A percentile compares a stretch with the other conserved stretches of the same genome.
Evolutionary conservation across 306 rosid genomes (phyloP).

Genomic region (Malus sylvestris): DNA sequence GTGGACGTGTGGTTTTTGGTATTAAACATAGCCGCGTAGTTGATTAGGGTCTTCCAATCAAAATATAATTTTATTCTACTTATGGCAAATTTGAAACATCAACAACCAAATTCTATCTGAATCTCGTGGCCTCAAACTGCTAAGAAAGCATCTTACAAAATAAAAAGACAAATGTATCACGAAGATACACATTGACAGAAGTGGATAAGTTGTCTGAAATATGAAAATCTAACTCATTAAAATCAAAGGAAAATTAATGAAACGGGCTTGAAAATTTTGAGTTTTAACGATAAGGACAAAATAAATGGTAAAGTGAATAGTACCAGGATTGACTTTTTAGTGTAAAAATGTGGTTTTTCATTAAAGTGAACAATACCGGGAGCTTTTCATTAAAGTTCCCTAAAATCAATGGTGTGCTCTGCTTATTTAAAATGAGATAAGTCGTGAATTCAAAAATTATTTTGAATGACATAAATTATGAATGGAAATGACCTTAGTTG

Average conservation of each 20-base stretch:
- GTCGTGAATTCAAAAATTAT: too few species aligned
- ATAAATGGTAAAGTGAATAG: too few species aligned
- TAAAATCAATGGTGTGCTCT: not conserved
- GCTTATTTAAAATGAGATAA: not conserved
- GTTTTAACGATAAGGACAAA: too few species aligned
- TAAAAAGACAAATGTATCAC: not conserved
- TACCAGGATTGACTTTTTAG: too few species aligned
- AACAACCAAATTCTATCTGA: not conserved
- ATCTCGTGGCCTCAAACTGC: not conserved
- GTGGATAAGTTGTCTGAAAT: not conserved
- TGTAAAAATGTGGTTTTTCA: too few species aligned
- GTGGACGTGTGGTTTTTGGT: not conserved
- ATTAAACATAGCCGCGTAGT: not conserved
- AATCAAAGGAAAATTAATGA: too few species aligned
- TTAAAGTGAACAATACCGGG: too few species aligned
- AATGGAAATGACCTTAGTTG: not conserved
- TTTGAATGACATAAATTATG: too few species aligned
- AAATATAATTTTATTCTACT: not conserved
- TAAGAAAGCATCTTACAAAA: not conserved
- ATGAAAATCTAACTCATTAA: too few species aligned
- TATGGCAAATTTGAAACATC: not conserved
- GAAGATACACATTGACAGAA: not conserved
- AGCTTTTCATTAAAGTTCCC: too few species aligned
- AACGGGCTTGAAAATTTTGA: too few species aligned
- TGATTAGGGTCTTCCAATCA: not conserved